Conservation (phyloP, 129 eudicot species). For the Heracleum sosnowskyi region DNA sequence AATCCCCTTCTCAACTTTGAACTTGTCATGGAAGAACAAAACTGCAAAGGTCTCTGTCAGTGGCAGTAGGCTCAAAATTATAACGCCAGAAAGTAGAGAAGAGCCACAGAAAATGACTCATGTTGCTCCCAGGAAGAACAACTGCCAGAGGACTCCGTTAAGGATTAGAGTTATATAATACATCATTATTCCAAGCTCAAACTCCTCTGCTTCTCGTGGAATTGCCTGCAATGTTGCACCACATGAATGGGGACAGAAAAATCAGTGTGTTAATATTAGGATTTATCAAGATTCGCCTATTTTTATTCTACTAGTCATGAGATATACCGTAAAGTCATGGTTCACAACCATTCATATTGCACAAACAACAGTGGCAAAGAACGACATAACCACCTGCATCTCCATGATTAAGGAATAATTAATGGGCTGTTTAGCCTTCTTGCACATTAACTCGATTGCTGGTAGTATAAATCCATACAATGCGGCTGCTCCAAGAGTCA, state of each 20-base stretch:
- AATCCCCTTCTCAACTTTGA: slow-evolving; percentile 37
- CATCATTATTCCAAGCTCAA: slow-evolving; percentile 32
- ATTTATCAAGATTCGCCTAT: neutral
- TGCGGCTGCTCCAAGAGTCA: no score
- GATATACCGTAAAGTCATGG: no score
- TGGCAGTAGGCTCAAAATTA: slow-evolving; percentile 35
- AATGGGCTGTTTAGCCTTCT: no score
- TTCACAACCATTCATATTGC: no score
- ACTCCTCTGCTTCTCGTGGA: slow-evolving; percentile 29
- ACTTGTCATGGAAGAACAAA: slow-evolving; percentile 40
- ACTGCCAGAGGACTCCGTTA: slow-evolving; percentile 41
- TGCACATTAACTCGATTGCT: no score
- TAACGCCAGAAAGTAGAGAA: slow-evolving; percentile 39
- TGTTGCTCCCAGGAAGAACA: slow-evolving; percentile 43
- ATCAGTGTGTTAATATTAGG: neutral
- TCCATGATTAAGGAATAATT: no score
- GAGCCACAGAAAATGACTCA: slow-evolving; percentile 40
- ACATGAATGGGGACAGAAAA: no score
- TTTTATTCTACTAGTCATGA: neutral
- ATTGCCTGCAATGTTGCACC: slow-evolving; percentile 38
- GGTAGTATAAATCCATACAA: no score
- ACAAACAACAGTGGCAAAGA: no score
- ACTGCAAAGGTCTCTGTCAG: slow-evolving; percentile 40
- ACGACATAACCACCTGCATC: no score
- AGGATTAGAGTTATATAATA: slow-evolving; percentile 25